Conservation (phyloP, 352 stramenopile genomes). For the Saprolegnia diclina region DNA sequence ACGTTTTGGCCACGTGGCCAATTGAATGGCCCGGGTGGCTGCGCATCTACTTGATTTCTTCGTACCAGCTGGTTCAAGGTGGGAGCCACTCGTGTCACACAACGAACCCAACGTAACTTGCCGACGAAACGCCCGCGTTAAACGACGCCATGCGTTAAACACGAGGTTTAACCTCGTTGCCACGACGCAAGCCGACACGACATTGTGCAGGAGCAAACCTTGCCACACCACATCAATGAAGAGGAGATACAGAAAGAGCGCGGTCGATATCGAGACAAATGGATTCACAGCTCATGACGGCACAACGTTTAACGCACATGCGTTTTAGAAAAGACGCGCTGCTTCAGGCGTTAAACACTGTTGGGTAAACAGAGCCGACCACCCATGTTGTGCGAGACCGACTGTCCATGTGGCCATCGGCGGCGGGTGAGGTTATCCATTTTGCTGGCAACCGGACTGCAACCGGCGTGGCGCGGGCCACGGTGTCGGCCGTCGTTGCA, state of each 20-base stretch:
- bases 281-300: too few species aligned
- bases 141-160: not conserved
- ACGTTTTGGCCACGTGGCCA: not conserved
- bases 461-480: not conserved
- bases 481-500: not conserved
- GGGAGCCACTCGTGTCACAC: constrained; percentile 3
- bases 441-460: not conserved
- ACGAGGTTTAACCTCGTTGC: not conserved
- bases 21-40: not conserved
- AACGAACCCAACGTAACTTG: not conserved
- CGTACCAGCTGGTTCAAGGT: constrained; percentile 6
- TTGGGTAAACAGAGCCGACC: not conserved
- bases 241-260: not conserved
- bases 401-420: not conserved
- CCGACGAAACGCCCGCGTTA: not conserved
- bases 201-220: not conserved
- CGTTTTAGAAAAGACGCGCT: too few species aligned
- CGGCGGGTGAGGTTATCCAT: not conserved
- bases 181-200: not conserved
- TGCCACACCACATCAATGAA: not conserved
- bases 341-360: not conserved
- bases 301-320: too few species aligned
- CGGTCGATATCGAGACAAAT: too few species aligned
- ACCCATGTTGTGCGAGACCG: not conserved
- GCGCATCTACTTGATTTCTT: constrained; percentile 14